Evolutionary conservation across 202 grass and related monocot species (phyloP).

Genomic region (Brachypodium distachyon): DNA sequence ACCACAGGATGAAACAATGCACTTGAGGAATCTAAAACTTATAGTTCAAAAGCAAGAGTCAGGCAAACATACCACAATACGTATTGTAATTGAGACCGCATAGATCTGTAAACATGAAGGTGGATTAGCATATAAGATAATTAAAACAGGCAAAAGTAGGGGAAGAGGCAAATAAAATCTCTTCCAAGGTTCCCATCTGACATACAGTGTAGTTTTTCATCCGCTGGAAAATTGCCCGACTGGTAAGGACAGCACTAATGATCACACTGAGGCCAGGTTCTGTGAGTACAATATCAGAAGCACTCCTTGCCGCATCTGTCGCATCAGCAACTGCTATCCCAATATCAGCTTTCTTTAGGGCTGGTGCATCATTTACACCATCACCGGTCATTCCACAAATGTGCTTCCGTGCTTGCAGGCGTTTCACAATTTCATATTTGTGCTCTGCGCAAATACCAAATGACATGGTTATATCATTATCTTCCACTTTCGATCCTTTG

Average conservation of each 20-base stretch:
- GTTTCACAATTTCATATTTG: constrained; percentile 97
- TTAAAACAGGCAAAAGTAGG: neutral
- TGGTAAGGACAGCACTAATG: constrained; percentile 82
- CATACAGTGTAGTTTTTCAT: constrained; percentile 98
- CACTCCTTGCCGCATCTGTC: constrained; percentile 79
- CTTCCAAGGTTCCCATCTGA: neutral
- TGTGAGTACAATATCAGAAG: constrained; percentile 90
- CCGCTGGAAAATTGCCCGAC: constrained; percentile 87
- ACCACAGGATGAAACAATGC: neutral
- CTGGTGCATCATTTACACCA: constrained; percentile 93
- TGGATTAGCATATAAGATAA: neutral
- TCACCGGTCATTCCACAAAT: constrained; percentile 99
- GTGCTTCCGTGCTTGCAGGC: constrained; percentile 88
- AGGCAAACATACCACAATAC: constrained; percentile 69
- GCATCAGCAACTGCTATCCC: constrained; percentile 92
- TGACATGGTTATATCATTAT: neutral
- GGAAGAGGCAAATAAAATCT: neutral
- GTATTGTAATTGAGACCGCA: constrained; percentile 91
- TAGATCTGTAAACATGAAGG: constrained; percentile 56
- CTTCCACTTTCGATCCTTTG: neutral
- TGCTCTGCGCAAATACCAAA: constrained; percentile 46
- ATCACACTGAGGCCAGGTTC: constrained; percentile 94
- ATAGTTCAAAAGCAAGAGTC: neutral
- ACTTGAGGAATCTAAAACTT: neutral
- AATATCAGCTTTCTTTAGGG: constrained; percentile 94